phyloP scores from a whole-genome alignment of 2,329 filamentous ascomycete species.

The Bipolaris victoriae region DNA sequence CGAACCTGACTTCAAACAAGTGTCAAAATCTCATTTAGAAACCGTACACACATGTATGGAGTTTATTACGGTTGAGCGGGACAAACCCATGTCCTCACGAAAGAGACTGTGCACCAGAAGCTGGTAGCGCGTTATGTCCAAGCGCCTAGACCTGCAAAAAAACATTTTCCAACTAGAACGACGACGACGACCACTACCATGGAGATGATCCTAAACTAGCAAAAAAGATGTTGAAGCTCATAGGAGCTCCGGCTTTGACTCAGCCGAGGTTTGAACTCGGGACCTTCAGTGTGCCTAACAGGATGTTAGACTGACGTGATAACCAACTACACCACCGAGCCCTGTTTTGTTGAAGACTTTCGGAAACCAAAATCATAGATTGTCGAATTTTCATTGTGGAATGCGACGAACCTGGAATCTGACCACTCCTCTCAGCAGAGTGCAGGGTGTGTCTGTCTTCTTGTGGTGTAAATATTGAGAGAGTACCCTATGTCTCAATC shows the following conservation, averaged over 20 bases:
- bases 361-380: background rate
- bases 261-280: constrained; percentile 30
- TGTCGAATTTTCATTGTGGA: background rate
- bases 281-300: constrained; percentile 16
- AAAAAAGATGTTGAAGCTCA: constrained; percentile 1
- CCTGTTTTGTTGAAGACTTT: constrained; percentile 9
- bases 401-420: too few relatives aligned
- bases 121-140: too few relatives aligned
- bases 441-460: too few relatives aligned
- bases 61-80: background rate
- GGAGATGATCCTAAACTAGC: background rate
- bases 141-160: background rate
- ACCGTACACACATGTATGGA: background rate
- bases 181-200: too few relatives aligned
- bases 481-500: too few relatives aligned
- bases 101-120: too few relatives aligned
- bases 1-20: too few relatives aligned
- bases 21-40: too few relatives aligned
- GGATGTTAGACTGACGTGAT: constrained; percentile 55
- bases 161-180: background rate
- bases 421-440: too few relatives aligned
- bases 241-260: constrained; percentile 12
- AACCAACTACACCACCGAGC: constrained; percentile 54
- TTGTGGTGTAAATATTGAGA: too few relatives aligned
- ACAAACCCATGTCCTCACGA: background rate